A percentile compares a stretch with the other conserved stretches of the same genome.
Evolutionary conservation across 352 stramenopile species (phyloP).

Genomic region (Phytopythium mirpurense): DNA sequence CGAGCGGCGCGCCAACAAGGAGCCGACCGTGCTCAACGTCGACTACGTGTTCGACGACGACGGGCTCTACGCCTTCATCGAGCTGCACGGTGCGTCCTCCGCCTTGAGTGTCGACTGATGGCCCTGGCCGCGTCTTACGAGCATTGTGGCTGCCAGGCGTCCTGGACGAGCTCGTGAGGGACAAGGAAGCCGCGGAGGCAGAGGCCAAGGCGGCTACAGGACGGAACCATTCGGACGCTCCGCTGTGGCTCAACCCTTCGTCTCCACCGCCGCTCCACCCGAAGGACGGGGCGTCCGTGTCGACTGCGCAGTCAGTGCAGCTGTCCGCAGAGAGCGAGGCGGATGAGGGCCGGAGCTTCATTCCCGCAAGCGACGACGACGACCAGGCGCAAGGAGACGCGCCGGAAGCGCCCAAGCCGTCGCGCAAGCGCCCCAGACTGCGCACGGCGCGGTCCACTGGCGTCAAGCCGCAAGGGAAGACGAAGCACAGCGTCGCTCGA

Average conservation of each 20-base stretch:
- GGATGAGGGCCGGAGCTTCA: background rate
- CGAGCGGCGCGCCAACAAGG: constrained; percentile 21
- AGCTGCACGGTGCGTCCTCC: constrained; percentile 4
- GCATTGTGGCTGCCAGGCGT: background rate
- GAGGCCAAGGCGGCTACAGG: too few species aligned
- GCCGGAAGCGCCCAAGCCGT: background rate
- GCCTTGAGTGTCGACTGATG: too few species aligned
- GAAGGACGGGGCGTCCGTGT: background rate
- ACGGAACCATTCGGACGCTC: background rate
- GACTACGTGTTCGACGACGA: constrained; percentile 7
- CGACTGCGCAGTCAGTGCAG: background rate
- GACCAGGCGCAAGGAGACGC: background rate
- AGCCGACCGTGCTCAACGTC: constrained; percentile 4
- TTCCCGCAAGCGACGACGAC: constrained; percentile 2
- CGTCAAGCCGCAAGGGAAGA: background rate
- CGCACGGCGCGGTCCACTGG: background rate
- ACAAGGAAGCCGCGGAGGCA: background rate
- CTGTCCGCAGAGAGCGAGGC: background rate
- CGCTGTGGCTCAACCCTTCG: constrained; percentile 3
- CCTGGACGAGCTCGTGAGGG: constrained; percentile 4
- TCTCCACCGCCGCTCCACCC: background rate
- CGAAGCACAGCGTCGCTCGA: background rate
- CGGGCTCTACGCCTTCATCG: constrained; percentile 6
- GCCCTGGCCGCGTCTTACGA: too few species aligned
- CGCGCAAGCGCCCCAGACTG: background rate